Conservation (phyloP, 208 protist species). For the Trypanosoma lewisi region DNA sequence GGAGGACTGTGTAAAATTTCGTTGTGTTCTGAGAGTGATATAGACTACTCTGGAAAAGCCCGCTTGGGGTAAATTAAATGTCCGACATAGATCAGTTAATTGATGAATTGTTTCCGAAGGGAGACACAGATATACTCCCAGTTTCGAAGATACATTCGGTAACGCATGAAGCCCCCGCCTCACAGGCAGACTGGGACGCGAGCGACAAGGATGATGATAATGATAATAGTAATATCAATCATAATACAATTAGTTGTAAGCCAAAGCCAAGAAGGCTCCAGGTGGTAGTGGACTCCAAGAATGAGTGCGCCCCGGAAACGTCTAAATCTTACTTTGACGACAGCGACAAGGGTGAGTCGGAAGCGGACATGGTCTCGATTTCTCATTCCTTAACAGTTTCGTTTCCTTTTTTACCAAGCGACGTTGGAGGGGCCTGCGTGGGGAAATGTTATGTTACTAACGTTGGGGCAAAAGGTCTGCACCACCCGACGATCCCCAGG, state of each 20-base stretch:
- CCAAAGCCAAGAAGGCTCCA: not conserved
- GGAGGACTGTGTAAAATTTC: not conserved
- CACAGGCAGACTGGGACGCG: constrained; percentile 21
- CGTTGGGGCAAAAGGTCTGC: constrained; percentile 17
- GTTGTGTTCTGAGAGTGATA: not conserved
- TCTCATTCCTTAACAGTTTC: constrained; percentile 41
- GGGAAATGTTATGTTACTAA: constrained; percentile 72
- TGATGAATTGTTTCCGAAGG: constrained; percentile 69
- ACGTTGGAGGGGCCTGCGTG: constrained; percentile 33
- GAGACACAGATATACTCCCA: not conserved
- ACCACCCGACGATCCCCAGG: constrained; percentile 40
- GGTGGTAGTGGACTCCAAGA: not conserved
- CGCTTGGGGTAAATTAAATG: constrained; percentile 15
- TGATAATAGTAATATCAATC: not conserved
- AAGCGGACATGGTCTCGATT: not conserved
- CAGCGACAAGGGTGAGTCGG: constrained; percentile 32
- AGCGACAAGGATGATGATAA: constrained; percentile 10
- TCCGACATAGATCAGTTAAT: constrained; percentile 67
- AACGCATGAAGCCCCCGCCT: constrained; percentile 4
- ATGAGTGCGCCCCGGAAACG: not conserved
- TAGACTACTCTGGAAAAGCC: not conserved
- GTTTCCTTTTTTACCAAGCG: constrained; percentile 45
- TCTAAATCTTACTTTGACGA: constrained; percentile 53
- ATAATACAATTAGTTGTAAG: not conserved
- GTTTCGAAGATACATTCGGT: not conserved